Conservation (phyloP, 306 rosid species). For the Casuarina glauca region DNA sequence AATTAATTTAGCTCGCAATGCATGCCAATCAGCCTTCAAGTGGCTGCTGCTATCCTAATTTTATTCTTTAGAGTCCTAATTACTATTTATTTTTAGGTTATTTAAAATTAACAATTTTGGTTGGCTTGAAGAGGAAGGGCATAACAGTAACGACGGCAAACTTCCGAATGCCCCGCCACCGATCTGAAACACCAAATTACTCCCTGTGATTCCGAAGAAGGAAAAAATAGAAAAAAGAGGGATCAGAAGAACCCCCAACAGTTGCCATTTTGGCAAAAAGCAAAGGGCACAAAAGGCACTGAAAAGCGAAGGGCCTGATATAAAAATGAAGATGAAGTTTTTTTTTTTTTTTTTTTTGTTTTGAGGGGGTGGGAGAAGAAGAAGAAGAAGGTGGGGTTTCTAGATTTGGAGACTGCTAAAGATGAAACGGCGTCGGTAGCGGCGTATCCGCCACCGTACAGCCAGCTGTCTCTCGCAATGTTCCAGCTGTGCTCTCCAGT, state of each 20-base stretch:
- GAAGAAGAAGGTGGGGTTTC: background rate
- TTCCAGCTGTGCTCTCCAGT: slow-evolving; percentile 46
- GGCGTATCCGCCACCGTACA: slow-evolving; percentile 47
- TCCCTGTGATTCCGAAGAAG: background rate
- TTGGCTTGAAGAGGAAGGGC: background rate
- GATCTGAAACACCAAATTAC: background rate
- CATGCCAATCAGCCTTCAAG: no score
- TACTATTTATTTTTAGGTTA: no score
- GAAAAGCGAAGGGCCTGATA: background rate
- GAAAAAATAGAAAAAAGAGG: background rate
- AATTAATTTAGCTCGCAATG: no score
- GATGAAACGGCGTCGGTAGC: slow-evolving; percentile 43
- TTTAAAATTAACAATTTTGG: no score
- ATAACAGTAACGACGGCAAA: background rate
- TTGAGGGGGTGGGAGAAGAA: background rate
- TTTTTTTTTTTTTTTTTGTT: no score
- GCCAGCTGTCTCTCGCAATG: slow-evolving; percentile 61
- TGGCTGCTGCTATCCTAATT: no score
- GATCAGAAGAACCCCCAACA: background rate
- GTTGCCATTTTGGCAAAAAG: background rate
- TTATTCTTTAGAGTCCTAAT: no score
- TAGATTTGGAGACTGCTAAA: slow-evolving; percentile 9
- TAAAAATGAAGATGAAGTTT: no score
- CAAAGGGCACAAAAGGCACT: slow-evolving; percentile 7
- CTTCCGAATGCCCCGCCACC: background rate